Conservation (phyloP, 1,284 basidiomycete genomes). For the Dichomitus squalens region DNA sequence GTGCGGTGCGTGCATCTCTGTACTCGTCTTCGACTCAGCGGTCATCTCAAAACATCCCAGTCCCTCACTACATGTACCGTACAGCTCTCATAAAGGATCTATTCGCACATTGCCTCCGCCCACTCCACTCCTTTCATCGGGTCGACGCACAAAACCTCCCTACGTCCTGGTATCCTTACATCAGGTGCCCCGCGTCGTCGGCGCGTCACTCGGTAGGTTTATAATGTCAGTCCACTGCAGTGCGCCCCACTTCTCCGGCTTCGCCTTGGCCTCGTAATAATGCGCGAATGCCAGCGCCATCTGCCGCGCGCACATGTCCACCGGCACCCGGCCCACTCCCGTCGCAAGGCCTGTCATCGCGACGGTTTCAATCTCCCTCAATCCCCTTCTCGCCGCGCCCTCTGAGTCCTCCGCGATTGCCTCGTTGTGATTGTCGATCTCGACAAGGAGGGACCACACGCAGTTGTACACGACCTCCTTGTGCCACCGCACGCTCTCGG, state of each 20-base stretch:
- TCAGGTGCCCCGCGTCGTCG: too few relatives aligned
- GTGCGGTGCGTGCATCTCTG: not conserved
- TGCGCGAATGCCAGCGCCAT: constrained; percentile 25
- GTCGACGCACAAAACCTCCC: too few relatives aligned
- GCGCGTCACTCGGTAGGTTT: not conserved
- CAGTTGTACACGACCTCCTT: constrained; percentile 34
- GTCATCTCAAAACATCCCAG: not conserved
- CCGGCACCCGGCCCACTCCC: constrained; percentile 17
- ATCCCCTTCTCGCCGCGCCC: not conserved
- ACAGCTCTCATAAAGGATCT: not conserved
- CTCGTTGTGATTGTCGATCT: constrained; percentile 24
- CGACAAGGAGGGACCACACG: constrained; percentile 31
- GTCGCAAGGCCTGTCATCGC: constrained; percentile 27
- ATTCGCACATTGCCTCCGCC: not conserved
- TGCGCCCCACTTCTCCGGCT: constrained; percentile 18
- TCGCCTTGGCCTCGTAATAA: constrained; percentile 11
- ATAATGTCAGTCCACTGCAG: constrained; percentile 14
- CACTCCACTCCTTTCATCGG: not conserved
- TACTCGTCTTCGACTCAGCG: not conserved
- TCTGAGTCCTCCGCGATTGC: not conserved
- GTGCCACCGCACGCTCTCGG: constrained; percentile 27
- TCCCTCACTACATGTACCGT: not conserved
- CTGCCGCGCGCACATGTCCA: constrained; percentile 21
- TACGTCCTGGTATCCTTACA: too few relatives aligned
- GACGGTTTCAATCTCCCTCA: constrained; percentile 7